phyloP scores from a whole-genome alignment of 164 flowering plant species.

The Buxus sempervirens region DNA sequence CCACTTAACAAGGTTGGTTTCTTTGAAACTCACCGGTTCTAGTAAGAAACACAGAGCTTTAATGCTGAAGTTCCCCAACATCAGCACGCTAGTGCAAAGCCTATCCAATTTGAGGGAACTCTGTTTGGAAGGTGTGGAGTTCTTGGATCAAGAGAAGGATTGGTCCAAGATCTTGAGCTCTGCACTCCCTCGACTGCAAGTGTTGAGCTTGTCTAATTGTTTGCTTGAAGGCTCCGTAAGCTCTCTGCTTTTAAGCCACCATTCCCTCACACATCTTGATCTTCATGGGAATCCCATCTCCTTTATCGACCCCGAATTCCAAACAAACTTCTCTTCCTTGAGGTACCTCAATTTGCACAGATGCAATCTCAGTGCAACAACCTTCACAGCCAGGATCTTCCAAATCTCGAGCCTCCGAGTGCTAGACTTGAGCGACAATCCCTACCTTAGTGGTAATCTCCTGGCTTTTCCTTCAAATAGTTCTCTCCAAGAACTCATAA shows the following conservation, averaged over 20 bases:
- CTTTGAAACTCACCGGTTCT: slow-evolving; percentile 19
- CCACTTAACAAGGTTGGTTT: slow-evolving; percentile 12
- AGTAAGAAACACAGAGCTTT: not conserved
- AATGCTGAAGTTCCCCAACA: not conserved
- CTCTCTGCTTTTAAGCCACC: not conserved
- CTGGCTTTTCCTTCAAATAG: slow-evolving; percentile 15
- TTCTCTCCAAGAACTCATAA: not conserved
- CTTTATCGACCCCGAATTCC: slow-evolving; percentile 11
- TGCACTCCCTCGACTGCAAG: slow-evolving; percentile 2
- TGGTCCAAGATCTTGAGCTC: not conserved
- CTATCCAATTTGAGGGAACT: slow-evolving; percentile 13
- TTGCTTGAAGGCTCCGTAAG: not conserved
- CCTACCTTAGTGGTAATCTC: slow-evolving; percentile 12
- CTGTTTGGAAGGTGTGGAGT: slow-evolving; percentile 6
- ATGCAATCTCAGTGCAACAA: not conserved
- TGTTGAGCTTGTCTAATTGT: slow-evolving; percentile 7
- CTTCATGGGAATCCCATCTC: not conserved
- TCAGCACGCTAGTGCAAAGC: slow-evolving; percentile 3
- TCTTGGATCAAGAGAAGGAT: not conserved
- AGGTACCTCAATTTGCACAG: no score
- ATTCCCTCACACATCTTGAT: not conserved
- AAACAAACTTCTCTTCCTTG: slow-evolving; percentile 17
- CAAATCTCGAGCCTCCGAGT: slow-evolving; percentile 10
- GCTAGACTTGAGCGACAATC: slow-evolving; percentile 5
- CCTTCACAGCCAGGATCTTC: slow-evolving; percentile 18